Conservation (phyloP, 768 basidiomycete species). For the Plicaturopsis crispa region DNA sequence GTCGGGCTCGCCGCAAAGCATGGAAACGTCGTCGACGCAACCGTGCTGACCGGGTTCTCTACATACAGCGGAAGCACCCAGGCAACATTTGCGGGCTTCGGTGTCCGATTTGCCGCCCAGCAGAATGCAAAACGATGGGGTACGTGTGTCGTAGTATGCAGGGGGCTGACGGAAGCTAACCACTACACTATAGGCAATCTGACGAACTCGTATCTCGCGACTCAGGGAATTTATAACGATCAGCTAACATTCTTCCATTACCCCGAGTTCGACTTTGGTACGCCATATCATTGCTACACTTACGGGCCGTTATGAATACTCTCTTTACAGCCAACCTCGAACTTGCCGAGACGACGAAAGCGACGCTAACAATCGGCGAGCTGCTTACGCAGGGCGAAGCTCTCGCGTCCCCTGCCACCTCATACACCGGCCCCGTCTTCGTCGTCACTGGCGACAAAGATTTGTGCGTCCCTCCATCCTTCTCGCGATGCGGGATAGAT, state of each 20-base stretch:
- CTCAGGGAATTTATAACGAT: conserved; percentile 9
- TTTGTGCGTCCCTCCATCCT: conserved; percentile 10
- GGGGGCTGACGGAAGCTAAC: too few species aligned
- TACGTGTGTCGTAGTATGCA: too few species aligned
- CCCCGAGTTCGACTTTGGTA: conserved; percentile 14
- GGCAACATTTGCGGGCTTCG: conserved; percentile 10
- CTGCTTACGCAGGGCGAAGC: conserved; percentile 9
- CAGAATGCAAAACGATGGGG: conserved; percentile 11
- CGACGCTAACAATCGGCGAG: conserved; percentile 14
- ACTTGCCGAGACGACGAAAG: conserved; percentile 7
- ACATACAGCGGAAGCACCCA: conserved; percentile 3
- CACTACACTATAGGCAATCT: conserved; percentile 7
- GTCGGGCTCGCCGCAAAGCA: conserved; percentile 11
- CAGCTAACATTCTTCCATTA: conserved; percentile 14
- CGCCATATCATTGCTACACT: background rate
- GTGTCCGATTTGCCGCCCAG: conserved; percentile 12
- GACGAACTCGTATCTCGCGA: conserved; percentile 11
- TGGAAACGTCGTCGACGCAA: conserved; percentile 12
- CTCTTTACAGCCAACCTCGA: too few species aligned
- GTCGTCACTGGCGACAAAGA: conserved; percentile 18
- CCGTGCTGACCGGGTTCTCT: conserved; percentile 15
- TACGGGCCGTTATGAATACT: too few species aligned
- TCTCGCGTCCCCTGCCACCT: conserved; percentile 6
- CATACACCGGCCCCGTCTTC: conserved; percentile 14
- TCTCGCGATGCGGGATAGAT: too few species aligned